phyloP scores from a whole-genome alignment of 192 early-diverging fungal species.

The Kappamyces sp. region DNA sequence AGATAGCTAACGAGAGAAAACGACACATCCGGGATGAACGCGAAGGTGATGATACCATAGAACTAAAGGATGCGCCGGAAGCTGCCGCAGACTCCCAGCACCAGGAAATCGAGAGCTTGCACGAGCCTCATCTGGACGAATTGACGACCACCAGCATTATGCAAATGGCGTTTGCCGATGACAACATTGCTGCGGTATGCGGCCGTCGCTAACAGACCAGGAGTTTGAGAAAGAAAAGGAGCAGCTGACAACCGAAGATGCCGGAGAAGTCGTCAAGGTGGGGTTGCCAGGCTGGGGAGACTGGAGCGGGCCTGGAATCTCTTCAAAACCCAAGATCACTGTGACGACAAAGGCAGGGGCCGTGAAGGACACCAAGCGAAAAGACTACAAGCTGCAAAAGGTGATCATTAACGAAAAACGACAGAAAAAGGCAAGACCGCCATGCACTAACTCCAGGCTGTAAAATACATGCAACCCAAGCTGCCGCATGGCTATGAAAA shows the following conservation, averaged over 20 bases:
- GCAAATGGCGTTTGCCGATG: slow-evolving; percentile 90
- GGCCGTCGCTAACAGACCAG: background rate
- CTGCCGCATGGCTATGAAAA: slow-evolving; percentile 83
- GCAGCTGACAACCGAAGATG: slow-evolving; percentile 61
- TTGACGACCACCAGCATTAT: slow-evolving; percentile 80
- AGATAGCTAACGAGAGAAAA: slow-evolving; percentile 1
- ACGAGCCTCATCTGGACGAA: slow-evolving; percentile 19
- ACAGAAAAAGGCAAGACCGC: slow-evolving; percentile 62
- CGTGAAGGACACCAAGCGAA: slow-evolving; percentile 31
- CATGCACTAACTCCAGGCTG: slow-evolving; percentile 32
- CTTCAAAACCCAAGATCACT: slow-evolving; percentile 57
- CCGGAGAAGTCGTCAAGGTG: slow-evolving; percentile 70
- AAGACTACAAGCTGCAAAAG: slow-evolving; percentile 66
- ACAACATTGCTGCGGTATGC: slow-evolving; percentile 67
- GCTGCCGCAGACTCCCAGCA: slow-evolving; percentile 15
- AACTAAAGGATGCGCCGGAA: slow-evolving; percentile 15
- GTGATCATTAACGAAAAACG: slow-evolving; percentile 92
- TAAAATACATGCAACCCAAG: slow-evolving; percentile 63
- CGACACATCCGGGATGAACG: background rate
- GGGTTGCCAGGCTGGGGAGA: slow-evolving; percentile 86
- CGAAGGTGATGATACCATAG: slow-evolving; percentile 1
- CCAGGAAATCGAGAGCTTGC: background rate
- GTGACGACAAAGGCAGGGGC: slow-evolving; percentile 47
- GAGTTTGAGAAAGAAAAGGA: slow-evolving; percentile 90
- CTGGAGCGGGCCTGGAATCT: slow-evolving; percentile 63